Base-by-base conservation (phyloP, 306 rosid genomes). In the Cucurbita pepo region DNA sequence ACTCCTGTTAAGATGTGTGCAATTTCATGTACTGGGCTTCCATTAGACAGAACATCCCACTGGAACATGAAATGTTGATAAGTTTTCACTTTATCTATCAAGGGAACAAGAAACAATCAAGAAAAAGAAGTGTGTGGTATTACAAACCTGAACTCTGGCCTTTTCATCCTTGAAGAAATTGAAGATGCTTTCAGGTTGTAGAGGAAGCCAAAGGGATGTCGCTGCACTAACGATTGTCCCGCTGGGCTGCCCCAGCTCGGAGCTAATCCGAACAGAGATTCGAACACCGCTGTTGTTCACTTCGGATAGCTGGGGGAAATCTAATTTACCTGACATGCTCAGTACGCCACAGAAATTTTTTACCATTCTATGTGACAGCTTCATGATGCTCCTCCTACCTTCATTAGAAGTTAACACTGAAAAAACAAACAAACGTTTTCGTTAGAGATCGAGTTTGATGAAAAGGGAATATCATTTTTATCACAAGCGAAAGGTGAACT, bases 21-120 rank as follows among this genome's bases (percentile, higher is more conserved):
- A 76, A 90, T 57, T 76, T 79, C 82, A 4, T 75, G 69, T 15
- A 74, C 80, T 10, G 79, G 62, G 72, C 73, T 65, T 67, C 80
- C 87, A 71, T 38, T 8, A 13, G 76, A 72, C 19, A 90, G 83
- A 69, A 84, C 78, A 76, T 93, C 96, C 96, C 97, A 89, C 95
- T 92, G 76, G 40, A 43, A 69, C 3, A 76, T 19, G 77, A 56
- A 56, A 63, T 61, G 47, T 61, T 5, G 38, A 45, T 15, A 8
- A 16, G 75, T 72, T 36, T 37, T 16, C 71, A 64, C 34, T 18
- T 62, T 2, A 64, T 18, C 16, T 2, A 64, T 18, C 16, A 64
- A 19, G 36, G 53, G 22, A 64, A 45, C 19, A 21, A 66, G 7
- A 0, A 65, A 0, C 37, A 19, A 19, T n/a, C 52, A 66, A 65